phyloP scores from a whole-genome alignment of 768 basidiomycete species.

The Galerina marginata region DNA sequence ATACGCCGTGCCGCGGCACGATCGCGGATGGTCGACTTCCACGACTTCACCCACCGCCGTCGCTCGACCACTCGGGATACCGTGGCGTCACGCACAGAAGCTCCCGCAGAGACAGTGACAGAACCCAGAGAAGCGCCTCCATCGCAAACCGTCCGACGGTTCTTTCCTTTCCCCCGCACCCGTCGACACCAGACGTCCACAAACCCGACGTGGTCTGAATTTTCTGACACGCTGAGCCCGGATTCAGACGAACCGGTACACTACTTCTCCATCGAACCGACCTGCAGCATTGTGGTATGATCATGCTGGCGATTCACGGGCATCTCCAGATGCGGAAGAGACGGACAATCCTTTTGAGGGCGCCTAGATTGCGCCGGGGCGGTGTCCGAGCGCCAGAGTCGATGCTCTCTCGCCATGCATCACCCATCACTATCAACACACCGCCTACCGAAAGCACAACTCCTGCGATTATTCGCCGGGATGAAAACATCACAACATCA shows the following conservation, averaged over 20 bases:
- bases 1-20: slow-evolving; percentile 58
- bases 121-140: slow-evolving; percentile 32
- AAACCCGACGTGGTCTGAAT: slow-evolving; percentile 29
- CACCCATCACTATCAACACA: slow-evolving; percentile 32
- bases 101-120: slow-evolving; percentile 28
- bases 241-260: slow-evolving; percentile 21
- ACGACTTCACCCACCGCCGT: slow-evolving; percentile 71
- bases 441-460: slow-evolving; percentile 15
- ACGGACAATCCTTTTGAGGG: slow-evolving; percentile 22
- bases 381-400: slow-evolving; percentile 70
- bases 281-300: slow-evolving; percentile 7
- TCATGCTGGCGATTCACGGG: slow-evolving; percentile 5
- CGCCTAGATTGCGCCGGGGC: slow-evolving; percentile 69
- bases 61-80: slow-evolving; percentile 54
- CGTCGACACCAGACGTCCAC: slow-evolving; percentile 45
- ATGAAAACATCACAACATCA: background rate
- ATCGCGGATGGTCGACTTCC: slow-evolving; percentile 68
- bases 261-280: slow-evolving; percentile 8
- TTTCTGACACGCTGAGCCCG: slow-evolving; percentile 20
- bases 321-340: slow-evolving; percentile 21
- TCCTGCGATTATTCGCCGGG: slow-evolving; percentile 13
- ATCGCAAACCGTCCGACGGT: slow-evolving; percentile 44
- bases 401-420: slow-evolving; percentile 52
- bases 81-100: slow-evolving; percentile 30
- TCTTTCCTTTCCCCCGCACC: slow-evolving; percentile 57